phyloP scores from a whole-genome alignment of 202 grass and related monocot species.

The Zoysia matrella region DNA sequence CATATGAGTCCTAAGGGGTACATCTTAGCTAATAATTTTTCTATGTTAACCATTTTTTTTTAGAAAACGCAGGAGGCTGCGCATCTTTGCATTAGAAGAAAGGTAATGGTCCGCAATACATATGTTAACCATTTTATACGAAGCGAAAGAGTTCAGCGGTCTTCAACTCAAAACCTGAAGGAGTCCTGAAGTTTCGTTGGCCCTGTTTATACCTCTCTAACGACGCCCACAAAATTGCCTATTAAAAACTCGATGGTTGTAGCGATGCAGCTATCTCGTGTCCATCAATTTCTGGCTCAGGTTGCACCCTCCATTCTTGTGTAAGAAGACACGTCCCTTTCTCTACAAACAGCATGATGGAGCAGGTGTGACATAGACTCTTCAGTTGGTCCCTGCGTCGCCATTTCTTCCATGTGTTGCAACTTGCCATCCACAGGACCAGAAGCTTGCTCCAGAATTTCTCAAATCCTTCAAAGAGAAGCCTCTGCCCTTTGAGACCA shows the following conservation, averaged over 20 bases:
- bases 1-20: too few relatives aligned
- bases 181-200: background rate
- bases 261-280: slow-evolving; percentile 43
- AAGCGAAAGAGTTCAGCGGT: background rate
- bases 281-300: slow-evolving; percentile 30
- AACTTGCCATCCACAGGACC: slow-evolving; percentile 28
- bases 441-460: background rate
- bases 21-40: too few relatives aligned
- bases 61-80: too few relatives aligned
- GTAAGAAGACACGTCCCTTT: slow-evolving; percentile 41
- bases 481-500: slow-evolving; percentile 31
- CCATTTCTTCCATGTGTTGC: slow-evolving; percentile 29
- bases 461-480: slow-evolving; percentile 25
- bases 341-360: slow-evolving; percentile 44
- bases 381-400: background rate
- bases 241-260: slow-evolving; percentile 41
- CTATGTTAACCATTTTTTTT: too few relatives aligned
- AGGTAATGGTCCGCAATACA: too few relatives aligned
- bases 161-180: background rate
- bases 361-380: slow-evolving; percentile 12
- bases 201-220: slow-evolving; percentile 8
- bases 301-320: slow-evolving; percentile 29
- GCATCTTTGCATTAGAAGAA: too few relatives aligned
- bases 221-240: slow-evolving; percentile 20
- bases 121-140: background rate